Evolutionary conservation across 2,329 filamentous ascomycete species (phyloP).

Genomic region (Colletotrichum kahawae): DNA sequence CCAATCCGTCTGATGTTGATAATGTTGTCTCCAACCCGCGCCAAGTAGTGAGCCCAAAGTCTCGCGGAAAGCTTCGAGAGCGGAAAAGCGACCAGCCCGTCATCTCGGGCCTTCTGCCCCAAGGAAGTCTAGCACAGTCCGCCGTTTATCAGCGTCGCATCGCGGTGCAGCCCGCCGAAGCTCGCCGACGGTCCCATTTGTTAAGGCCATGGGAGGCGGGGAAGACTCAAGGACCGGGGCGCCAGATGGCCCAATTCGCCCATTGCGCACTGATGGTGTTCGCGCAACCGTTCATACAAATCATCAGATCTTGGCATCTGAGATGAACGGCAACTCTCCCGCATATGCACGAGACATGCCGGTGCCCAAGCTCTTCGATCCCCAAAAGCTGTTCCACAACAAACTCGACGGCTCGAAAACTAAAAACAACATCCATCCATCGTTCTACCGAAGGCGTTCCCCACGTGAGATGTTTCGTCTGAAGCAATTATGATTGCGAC

Average conservation of each 20-base stretch:
- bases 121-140: background rate
- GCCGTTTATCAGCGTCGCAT: background rate
- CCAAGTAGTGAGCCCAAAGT: background rate
- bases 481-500: background rate
- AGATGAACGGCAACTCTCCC: background rate
- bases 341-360: background rate
- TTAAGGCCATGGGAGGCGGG: background rate
- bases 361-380: background rate
- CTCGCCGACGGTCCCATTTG: background rate
- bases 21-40: background rate
- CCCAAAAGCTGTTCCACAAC: background rate
- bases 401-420: background rate
- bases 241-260: background rate
- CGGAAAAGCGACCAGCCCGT: background rate
- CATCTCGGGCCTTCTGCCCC: background rate
- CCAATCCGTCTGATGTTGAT: background rate
- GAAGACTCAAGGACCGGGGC: background rate
- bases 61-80: background rate
- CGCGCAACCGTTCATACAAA: background rate
- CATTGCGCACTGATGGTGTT: constrained; percentile 3
- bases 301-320: background rate
- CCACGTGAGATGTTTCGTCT: background rate
- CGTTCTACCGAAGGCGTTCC: background rate
- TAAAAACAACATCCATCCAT: background rate
- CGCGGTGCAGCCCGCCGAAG: background rate